Evolutionary conservation across 2,329 filamentous ascomycete species (phyloP), one percentile per base, ranked within the genome.

Genomic region (Lecanicillium sp.): DNA sequence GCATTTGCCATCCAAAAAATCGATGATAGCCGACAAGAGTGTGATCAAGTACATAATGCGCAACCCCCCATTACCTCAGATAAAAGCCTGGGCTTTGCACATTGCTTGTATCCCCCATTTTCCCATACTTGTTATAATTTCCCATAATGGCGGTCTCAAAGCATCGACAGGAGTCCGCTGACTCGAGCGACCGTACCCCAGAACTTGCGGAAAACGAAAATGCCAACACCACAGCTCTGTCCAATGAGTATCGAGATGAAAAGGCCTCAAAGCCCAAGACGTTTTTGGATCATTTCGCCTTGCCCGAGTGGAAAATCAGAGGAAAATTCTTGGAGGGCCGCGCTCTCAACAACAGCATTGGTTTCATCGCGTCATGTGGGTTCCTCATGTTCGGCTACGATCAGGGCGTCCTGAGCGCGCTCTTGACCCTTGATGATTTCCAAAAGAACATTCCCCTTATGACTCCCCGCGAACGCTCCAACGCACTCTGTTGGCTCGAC

Each of bases 371-470:
- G 17, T 43, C 39, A 10, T 43, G 39, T 24, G 46, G 46, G 4
- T 49, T 49, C 14, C 46, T 49, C 39, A 49, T 49, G 46, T 49
- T 61, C 32, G 56, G 58, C 12, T 60, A 61, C 32, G 60, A 61
- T 19, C 58, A 61, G 40, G 58, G 60, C 9, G 61, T 62, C 1
- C 47, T 62, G 8, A 57, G 56, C n/a, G 57, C 55, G 7, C 54
- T 60, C 2, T 53, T 61, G 19, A 60, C 57, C 19, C 52, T 60
- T 27, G 57, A 60, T 24, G 52, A 56, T 49, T 61, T 61, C 39
- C 58, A 60, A 38, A 53, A 54, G 47, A 56, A 54, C 20, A 40
- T 57, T 7, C 46, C 52, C 5, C 43, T 61, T 12, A 61, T 60
- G 59, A 59, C 58, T 19, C 59, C 59, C 4, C 53, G 55, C 14